A percentile compares a stretch with the other conserved stretches of the same genome.
Conservation (phyloP, 208 protist species). For the Acanthamoeba lenticulata region DNA sequence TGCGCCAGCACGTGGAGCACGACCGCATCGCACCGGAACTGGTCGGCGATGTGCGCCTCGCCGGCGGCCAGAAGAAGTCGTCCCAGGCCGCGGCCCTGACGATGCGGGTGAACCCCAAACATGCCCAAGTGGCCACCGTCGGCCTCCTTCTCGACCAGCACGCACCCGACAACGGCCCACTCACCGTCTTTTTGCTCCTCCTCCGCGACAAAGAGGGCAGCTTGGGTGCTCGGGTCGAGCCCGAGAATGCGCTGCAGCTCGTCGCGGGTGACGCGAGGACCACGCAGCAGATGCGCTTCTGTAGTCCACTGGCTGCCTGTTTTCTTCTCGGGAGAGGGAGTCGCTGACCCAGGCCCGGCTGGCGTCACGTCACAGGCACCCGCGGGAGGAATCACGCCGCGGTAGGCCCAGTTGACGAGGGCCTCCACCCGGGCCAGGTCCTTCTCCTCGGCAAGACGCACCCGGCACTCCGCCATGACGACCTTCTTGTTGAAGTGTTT, state of each 20-base stretch:
- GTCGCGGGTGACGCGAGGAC: background rate
- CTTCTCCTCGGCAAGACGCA: background rate
- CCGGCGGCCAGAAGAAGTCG: background rate
- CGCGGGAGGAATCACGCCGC: background rate
- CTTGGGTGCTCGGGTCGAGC: background rate
- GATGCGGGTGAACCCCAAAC: slow-evolving; percentile 1
- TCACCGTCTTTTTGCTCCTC: background rate
- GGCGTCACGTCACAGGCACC: background rate
- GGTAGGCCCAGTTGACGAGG: slow-evolving; percentile 10
- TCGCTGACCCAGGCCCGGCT: background rate
- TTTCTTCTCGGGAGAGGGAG: background rate
- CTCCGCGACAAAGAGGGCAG: background rate
- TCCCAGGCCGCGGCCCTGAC: background rate
- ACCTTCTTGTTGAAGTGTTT: no score
- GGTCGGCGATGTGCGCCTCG: background rate
- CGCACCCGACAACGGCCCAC: background rate
- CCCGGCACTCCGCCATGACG: background rate
- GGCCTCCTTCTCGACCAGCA: slow-evolving; percentile 35
- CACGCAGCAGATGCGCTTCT: background rate
- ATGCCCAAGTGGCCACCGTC: slow-evolving; percentile 1
- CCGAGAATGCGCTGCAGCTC: background rate
- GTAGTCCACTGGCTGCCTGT: background rate
- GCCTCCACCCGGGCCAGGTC: background rate
- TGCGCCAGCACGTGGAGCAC: background rate
- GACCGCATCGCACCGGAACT: background rate